phyloP scores from a whole-genome alignment of 2,329 filamentous ascomycete genomes.

The Aschersonia sp. region DNA sequence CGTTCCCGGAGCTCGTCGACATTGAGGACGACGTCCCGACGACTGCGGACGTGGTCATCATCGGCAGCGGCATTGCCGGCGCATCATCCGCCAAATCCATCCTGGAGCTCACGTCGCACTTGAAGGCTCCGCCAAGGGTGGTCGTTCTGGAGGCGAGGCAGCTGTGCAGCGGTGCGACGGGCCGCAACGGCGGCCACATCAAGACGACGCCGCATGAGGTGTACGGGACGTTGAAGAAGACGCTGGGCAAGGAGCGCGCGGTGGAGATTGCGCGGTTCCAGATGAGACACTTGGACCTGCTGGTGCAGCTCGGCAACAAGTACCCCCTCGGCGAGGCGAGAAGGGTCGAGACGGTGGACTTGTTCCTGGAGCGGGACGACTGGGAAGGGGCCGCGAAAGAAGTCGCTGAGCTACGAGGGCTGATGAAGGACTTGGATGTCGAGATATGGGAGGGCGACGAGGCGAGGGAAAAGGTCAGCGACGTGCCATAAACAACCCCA shows the following conservation, averaged over 20 bases:
- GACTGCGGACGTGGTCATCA: slow-evolving; percentile 31
- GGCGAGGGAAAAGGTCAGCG: slow-evolving; percentile 15
- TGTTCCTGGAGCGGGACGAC: slow-evolving; percentile 23
- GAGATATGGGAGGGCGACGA: slow-evolving; percentile 17
- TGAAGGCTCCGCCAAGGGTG: slow-evolving; percentile 10
- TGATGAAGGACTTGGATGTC: slow-evolving; percentile 25
- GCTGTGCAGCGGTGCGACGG: slow-evolving; percentile 36
- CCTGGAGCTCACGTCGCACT: slow-evolving; percentile 10
- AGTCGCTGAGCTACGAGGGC: slow-evolving; percentile 18
- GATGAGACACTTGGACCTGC: slow-evolving; percentile 22
- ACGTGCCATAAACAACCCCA: not conserved
- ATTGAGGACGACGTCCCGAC: slow-evolving; percentile 17
- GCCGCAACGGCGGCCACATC: slow-evolving; percentile 37
- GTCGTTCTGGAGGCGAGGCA: slow-evolving; percentile 35
- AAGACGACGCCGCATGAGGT: slow-evolving; percentile 28
- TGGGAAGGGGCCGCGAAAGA: slow-evolving; percentile 16
- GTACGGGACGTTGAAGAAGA: slow-evolving; percentile 18
- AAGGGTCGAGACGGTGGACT: slow-evolving; percentile 30
- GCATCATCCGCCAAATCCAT: slow-evolving; percentile 15
- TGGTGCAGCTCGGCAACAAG: slow-evolving; percentile 22
- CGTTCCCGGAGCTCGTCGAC: slow-evolving; percentile 24
- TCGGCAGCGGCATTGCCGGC: slow-evolving; percentile 40
- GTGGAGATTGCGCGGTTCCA: slow-evolving; percentile 27
- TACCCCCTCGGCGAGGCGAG: slow-evolving; percentile 24
- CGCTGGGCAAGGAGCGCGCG: slow-evolving; percentile 20